A percentile compares a stretch with the other conserved stretches of the same genome.
Conservation (phyloP, 768 basidiomycete genomes). For the Suillus cothurnatus region DNA sequence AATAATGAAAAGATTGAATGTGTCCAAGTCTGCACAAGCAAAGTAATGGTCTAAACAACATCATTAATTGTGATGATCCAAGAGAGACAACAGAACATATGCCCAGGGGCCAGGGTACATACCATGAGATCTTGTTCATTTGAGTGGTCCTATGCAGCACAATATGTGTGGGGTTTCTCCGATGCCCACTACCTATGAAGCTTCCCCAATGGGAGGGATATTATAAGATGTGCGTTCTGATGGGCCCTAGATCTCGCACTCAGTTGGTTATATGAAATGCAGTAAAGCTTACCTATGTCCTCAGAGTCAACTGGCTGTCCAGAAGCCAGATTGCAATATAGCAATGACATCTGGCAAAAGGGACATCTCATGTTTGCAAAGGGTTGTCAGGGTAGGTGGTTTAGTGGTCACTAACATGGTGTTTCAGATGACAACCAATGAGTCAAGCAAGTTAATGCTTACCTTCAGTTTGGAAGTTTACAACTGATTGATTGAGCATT, state of each 20-base stretch:
- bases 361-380: background rate
- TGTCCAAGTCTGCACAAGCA: too few relatives aligned
- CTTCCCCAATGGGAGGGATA: background rate
- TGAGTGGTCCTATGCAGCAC: background rate
- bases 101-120: background rate
- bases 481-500: background rate
- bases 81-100: background rate
- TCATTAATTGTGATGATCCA: background rate
- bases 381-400: background rate
- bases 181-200: background rate
- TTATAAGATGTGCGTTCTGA: background rate
- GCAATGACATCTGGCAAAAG: background rate
- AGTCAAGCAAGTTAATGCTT: background rate
- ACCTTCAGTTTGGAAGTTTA: background rate
- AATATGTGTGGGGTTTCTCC: background rate
- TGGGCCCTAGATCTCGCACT: background rate
- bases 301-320: background rate
- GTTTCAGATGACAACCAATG: background rate
- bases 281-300: background rate
- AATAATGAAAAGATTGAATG: too few relatives aligned
- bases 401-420: background rate
- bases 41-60: background rate
- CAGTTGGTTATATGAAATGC: background rate
- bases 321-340: background rate
- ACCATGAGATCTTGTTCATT: background rate